Evolutionary conservation across 192 early-diverging fungal species (phyloP), one percentile per base, ranked within the genome.

Genomic region (Anaeromyces robustus): DNA sequence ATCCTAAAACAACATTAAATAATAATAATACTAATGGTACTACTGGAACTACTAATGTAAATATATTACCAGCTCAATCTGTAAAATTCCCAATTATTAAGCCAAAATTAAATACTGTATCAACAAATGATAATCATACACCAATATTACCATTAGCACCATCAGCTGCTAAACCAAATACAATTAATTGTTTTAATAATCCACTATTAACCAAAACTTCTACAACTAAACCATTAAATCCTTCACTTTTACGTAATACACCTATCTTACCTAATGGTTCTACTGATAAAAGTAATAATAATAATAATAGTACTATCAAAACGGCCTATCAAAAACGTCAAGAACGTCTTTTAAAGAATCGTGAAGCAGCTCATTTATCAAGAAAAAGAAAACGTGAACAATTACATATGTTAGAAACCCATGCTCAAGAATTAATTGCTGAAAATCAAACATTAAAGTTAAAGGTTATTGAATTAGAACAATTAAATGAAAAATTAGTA

Each of bases 361-460:
- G 96, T 18, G 95, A 94, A 6, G 94, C 94, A 0, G 96, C 96
- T 17, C 85, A 95, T 37, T 84, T 94, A 79, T 94, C 93, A 19
- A 90, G 96, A 41, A 96, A 95, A 86, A 90, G 95, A 77, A 96
- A 97, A 86, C 89, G 94, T 52, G 95, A 96, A 77, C 95, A 96
- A 78, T 83, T 95, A 79, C 89, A 87, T 77, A 85, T 86, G n/a
- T 87, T 96, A 18, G 95, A 95, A 83, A 84, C 85, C 16, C 86
- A 89, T 30, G 86, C 86, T 9, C 82, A 90, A 30, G 19, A 84
- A 12, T 83, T 93, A 18, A 82, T 81, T 77, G 77, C 31, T 1
- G 91, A 93, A 78, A 94, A 94, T 77, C 88, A 89, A 31, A 83
- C 84, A 2, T 85, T 96, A 59, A 88, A 84, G 34, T 84, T 86